These are phyloP conservation scores for Diaporthe ilicicola DNA, from an alignment of 2,329 filamentous ascomycete species.

Conservation along the genomic window DNA sequence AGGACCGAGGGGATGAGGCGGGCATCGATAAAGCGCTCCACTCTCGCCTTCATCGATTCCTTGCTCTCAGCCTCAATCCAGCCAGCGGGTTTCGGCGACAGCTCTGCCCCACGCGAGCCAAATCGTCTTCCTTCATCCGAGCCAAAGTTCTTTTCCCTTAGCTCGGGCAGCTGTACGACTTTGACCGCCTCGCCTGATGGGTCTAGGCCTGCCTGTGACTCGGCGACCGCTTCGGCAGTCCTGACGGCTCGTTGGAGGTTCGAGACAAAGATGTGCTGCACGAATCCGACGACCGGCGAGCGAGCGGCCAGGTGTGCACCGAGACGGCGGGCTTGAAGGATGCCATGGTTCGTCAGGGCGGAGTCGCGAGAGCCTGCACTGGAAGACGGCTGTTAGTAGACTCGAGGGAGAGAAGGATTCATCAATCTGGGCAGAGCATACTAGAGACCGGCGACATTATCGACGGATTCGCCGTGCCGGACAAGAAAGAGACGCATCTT, in stretches of 20 bases:
- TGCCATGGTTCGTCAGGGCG: conserved; percentile 80
- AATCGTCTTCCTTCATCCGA: conserved; percentile 73
- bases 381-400: conserved; percentile 54
- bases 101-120: conserved; percentile 43
- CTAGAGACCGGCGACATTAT: conserved; percentile 85
- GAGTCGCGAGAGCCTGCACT: conserved; percentile 84
- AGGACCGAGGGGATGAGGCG: conserved; percentile 56
- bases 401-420: conserved; percentile 35
- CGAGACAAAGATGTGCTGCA: conserved; percentile 79
- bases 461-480: conserved; percentile 88
- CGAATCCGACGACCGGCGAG: conserved; percentile 37
- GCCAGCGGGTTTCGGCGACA: conserved; percentile 33
- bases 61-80: conserved; percentile 64
- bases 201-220: conserved; percentile 54
- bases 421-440: conserved; percentile 49
- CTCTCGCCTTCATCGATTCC: conserved; percentile 71
- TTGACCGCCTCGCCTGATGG: not conserved
- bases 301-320: conserved; percentile 65
- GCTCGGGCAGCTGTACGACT: conserved; percentile 52
- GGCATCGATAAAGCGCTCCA: conserved; percentile 71
- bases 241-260: conserved; percentile 77
- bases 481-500: conserved; percentile 72
- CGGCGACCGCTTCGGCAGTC: conserved; percentile 73
- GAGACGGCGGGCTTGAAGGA: conserved; percentile 78
- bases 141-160: conserved; percentile 81